A percentile compares a stretch with the other conserved stretches of the same genome.
Conservation (phyloP, 495 filamentous ascomycete genomes). For the Sphaerosporella brunnea region DNA sequence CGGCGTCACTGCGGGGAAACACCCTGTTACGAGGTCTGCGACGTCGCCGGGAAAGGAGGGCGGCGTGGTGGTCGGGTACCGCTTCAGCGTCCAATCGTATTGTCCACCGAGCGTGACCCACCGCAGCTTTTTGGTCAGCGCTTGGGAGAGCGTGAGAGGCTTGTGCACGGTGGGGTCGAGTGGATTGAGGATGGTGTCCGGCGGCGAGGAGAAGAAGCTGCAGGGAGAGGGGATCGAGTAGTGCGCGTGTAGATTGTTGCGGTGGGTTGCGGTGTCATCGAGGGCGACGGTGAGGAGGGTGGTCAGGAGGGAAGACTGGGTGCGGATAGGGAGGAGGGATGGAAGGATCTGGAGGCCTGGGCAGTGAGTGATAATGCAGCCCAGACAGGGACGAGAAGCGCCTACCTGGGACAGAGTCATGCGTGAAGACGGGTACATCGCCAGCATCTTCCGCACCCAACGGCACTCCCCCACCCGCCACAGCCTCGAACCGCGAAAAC, state of each 20-base stretch:
- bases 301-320: constrained; percentile 24
- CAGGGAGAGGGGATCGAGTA: constrained; percentile 38
- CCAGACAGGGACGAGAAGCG: background rate
- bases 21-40: background rate
- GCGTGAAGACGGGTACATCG: constrained; percentile 14
- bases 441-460: background rate
- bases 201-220: constrained; percentile 31
- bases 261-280: constrained; percentile 32
- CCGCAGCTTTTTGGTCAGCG: constrained; percentile 59
- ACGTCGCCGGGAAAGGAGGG: constrained; percentile 33
- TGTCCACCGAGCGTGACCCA: constrained; percentile 90
- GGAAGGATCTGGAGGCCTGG: constrained; percentile 25
- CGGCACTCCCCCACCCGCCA: background rate
- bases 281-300: constrained; percentile 24
- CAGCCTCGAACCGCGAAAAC: constrained; percentile 10
- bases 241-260: constrained; percentile 36
- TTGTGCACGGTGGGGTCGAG: constrained; percentile 58
- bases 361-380: constrained; percentile 8
- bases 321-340: constrained; percentile 32
- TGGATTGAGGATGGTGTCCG: constrained; percentile 33
- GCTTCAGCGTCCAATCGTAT: constrained; percentile 80
- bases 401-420: constrained; percentile 18
- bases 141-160: constrained; percentile 43
- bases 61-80: constrained; percentile 41
- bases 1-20: constrained; percentile 34